Percentiles rank a stretch among this genome's conserved stretches.
Conservation (phyloP, 2,329 filamentous ascomycete species). For the Tolypocladium album region DNA sequence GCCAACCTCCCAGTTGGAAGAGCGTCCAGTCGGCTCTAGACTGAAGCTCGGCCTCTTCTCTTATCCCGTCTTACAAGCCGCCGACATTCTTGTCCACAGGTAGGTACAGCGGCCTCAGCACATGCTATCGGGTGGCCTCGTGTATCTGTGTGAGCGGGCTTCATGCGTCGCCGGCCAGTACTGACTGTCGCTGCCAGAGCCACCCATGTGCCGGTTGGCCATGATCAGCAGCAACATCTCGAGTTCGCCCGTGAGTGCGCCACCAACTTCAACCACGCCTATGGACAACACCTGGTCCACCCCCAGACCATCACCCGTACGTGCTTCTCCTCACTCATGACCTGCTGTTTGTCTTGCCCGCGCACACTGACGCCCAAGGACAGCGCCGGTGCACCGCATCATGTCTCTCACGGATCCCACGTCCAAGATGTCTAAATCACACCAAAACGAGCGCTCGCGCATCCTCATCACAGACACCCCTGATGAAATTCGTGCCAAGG, state of each 20-base stretch:
- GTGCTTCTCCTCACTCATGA: background rate
- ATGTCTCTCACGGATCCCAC: constrained; percentile 77
- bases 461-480: constrained; percentile 71
- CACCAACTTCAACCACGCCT: constrained; percentile 73
- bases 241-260: constrained; percentile 85
- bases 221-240: constrained; percentile 88
- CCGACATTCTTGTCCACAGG: constrained; percentile 83
- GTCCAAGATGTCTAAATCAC: constrained; percentile 92
- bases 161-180: background rate
- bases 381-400: constrained; percentile 70
- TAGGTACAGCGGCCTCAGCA: constrained; percentile 18
- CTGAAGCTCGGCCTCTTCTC: constrained; percentile 88
- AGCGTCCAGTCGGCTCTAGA: constrained; percentile 43
- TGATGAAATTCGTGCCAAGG: constrained; percentile 54
- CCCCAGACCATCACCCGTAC: constrained; percentile 66
- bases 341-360: background rate
- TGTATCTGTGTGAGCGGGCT: background rate
- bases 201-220: constrained; percentile 93
- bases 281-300: constrained; percentile 50
- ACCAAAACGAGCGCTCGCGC: constrained; percentile 57
- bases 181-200: constrained; percentile 37
- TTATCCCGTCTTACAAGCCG: constrained; percentile 91
- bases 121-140: background rate
- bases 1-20: constrained; percentile 45
- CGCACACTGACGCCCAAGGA: background rate